Conservation (phyloP, 352 stramenopile genomes). For the Globisporangium sylvaticum region DNA sequence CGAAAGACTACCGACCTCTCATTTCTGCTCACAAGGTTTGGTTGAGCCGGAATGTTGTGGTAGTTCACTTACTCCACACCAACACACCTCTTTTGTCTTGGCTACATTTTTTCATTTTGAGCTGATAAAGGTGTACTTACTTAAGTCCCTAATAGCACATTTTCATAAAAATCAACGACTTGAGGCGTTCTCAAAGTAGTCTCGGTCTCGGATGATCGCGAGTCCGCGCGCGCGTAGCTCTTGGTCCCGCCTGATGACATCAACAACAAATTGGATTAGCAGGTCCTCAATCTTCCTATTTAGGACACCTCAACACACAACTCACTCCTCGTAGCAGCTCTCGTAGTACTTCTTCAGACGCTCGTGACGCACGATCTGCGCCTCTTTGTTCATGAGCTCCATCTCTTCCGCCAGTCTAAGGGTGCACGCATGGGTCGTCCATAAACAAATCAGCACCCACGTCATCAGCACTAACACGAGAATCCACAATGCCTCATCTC, state of each 20-base stretch:
- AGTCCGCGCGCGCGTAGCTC: constrained; percentile 65
- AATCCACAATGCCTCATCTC: background rate
- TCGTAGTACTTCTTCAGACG: constrained; percentile 74
- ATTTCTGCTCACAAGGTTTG: no score
- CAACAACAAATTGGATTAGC: background rate
- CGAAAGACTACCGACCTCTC: no score
- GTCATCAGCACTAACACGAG: background rate
- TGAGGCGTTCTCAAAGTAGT: constrained; percentile 25
- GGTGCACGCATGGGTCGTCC: background rate
- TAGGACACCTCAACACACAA: background rate
- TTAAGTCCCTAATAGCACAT: no score
- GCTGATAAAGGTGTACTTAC: background rate
- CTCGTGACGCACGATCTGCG: constrained; percentile 58
- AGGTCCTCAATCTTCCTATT: background rate
- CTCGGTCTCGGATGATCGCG: constrained; percentile 61
- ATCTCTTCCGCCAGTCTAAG: constrained; percentile 62
- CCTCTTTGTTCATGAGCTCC: constrained; percentile 73
- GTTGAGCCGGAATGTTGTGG: no score
- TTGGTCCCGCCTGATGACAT: constrained; percentile 68
- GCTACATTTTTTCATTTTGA: background rate
- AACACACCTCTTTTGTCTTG: no score
- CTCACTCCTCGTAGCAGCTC: constrained; percentile 64
- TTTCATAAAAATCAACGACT: background rate
- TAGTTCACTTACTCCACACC: no score
- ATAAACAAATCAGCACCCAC: background rate